Evolutionary conservation across 2,329 filamentous ascomycete species (phyloP).

Genomic region (Sphaerulina vaccinii): DNA sequence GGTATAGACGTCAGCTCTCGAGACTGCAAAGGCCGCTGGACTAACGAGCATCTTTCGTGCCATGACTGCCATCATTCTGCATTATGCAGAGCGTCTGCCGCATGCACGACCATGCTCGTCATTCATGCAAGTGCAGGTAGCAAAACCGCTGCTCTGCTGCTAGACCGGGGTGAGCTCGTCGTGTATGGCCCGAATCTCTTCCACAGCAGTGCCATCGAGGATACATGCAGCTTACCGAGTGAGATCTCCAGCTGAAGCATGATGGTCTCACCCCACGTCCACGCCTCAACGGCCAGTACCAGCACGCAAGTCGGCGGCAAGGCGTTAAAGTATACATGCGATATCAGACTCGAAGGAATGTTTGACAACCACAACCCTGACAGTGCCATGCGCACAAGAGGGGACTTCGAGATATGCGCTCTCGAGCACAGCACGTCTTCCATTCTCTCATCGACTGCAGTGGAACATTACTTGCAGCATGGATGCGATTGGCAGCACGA

Average conservation of each 20-base stretch:
- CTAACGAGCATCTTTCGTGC: background rate
- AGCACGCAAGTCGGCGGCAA: too few species aligned
- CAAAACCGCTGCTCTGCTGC: background rate
- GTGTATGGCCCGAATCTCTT: background rate
- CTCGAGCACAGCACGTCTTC: background rate
- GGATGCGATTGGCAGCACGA: background rate
- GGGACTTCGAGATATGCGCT: background rate
- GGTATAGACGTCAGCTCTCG: background rate
- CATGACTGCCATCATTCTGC: background rate
- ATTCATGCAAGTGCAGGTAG: background rate
- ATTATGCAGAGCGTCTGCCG: background rate
- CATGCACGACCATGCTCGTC: background rate
- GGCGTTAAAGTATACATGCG: background rate
- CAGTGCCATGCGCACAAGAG: background rate
- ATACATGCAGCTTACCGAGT: conserved; percentile 1
- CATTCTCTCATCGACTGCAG: background rate
- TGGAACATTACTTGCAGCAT: background rate
- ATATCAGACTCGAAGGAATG: background rate
- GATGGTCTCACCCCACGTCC: background rate
- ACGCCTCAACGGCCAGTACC: too few species aligned
- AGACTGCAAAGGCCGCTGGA: background rate
- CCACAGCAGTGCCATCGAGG: background rate
- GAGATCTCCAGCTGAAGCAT: background rate
- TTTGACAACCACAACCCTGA: background rate
- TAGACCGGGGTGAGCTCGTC: background rate